A percentile compares a stretch with the other conserved stretches of the same genome.
Evolutionary conservation across 139 green algal genomes (phyloP).

Genomic region (Coccomyxa sp.): DNA sequence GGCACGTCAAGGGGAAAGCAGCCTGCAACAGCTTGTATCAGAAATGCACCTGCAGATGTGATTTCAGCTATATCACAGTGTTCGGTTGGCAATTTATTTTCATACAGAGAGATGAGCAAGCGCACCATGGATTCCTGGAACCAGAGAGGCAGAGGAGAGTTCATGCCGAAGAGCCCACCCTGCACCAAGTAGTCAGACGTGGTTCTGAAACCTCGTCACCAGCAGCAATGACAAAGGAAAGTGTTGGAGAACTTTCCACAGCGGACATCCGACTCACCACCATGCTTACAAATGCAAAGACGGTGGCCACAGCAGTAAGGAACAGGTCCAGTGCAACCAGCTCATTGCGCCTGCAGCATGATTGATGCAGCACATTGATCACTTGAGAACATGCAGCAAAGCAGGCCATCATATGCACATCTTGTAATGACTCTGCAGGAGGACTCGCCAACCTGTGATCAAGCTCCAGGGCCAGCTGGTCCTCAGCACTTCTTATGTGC

Average conservation of each 20-base stretch:
- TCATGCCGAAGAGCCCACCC: conserved; percentile 20
- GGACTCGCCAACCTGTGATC: background rate
- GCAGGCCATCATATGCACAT: background rate
- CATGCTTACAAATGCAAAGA: conserved; percentile 32
- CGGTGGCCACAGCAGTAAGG: conserved; percentile 20
- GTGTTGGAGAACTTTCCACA: background rate
- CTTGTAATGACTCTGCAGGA: too few relatives aligned
- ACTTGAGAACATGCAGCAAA: background rate
- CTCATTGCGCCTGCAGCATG: conserved; percentile 34
- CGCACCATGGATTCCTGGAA: background rate
- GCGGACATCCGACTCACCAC: background rate
- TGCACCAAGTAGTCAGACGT: background rate
- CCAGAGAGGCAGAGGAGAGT: background rate
- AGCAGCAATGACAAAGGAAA: too few relatives aligned
- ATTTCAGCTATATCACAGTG: background rate
- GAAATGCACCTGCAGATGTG: background rate
- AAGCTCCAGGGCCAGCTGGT: background rate
- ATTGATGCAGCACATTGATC: background rate
- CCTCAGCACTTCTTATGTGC: background rate
- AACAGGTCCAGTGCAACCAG: conserved; percentile 43
- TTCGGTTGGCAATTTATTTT: too few relatives aligned
- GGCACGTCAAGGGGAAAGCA: background rate
- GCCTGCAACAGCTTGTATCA: background rate
- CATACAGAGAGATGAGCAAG: too few relatives aligned
- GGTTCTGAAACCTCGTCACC: background rate